Base-by-base conservation (phyloP, 2,329 filamentous ascomycete genomes). In the Podosphaera aphanis region DNA sequence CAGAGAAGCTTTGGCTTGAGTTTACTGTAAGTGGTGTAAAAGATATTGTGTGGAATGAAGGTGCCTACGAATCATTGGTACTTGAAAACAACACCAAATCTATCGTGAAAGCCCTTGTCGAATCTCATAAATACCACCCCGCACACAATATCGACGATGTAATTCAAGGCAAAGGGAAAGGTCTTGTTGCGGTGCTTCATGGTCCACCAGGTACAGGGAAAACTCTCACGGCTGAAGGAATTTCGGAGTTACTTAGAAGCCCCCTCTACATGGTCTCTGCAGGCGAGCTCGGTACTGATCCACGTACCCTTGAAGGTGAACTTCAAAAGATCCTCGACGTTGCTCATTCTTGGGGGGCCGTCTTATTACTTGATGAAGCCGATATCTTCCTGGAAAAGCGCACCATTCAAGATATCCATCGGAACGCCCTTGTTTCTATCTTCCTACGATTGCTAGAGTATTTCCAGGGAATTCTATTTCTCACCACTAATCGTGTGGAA, bases 1-100 rank as follows among this genome's bases (percentile, higher is more conserved):
- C 74, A 1, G 83, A 93, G 61, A 93, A 93, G 62, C 67, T 83
- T 8, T 94, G 85, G 86, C 70, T 93, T 0, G 83, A 93, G 59
- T 84, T 93, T 55, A 77, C 76, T 0, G 77, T 94, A 18, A 82
- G 79, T 0, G 77, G 78, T 0, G 71, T 93, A 50, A 71, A 73
- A 39, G 80, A 92, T 3, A 88, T 93, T 50, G 70, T 76, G 31
- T 93, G 82, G 82, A 88, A 93, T 55, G 74, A 81, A 37, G 70
- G 74, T 13, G 85, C 85, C 0, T 93, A 90, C 61, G 74, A 81
- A 43, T 85, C 79, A 0, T 67, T 93, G 25, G 83, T 93, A 0
- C 67, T 93, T 0, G 66, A 73, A 53, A 59, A 66, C 2, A 67
- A 69, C 52, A 74, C 68, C 16, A 74, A 77, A 54, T 69, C 70